Conservation (phyloP, 2,329 filamentous ascomycete genomes). For the Colletotrichum sp. region DNA sequence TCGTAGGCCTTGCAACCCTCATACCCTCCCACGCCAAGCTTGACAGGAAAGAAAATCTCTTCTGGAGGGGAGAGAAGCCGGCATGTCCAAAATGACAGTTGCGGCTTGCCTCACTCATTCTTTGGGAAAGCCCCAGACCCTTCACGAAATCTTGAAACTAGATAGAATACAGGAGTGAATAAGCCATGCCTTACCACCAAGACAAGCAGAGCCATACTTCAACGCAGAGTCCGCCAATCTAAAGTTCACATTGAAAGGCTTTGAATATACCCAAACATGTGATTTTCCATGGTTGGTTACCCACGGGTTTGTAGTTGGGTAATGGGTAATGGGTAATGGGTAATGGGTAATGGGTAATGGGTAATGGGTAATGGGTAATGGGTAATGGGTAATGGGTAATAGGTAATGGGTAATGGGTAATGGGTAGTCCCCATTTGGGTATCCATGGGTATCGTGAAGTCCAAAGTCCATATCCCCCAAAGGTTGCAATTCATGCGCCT, state of each 20-base stretch:
- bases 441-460: background rate
- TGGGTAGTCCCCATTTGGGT: background rate
- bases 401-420: background rate
- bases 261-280: background rate
- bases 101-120: background rate
- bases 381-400: too few species aligned
- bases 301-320: background rate
- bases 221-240: background rate
- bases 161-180: rapidly evolving
- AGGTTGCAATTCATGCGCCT: background rate
- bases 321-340: too few species aligned
- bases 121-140: background rate
- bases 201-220: background rate
- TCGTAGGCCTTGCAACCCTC: too few species aligned
- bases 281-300: background rate
- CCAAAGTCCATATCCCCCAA: background rate
- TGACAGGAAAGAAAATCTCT: too few species aligned
- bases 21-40: too few species aligned
- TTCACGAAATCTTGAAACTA: background rate
- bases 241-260: background rate
- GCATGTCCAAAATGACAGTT: too few species aligned
- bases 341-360: too few species aligned
- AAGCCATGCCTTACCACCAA: rapidly evolving
- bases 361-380: too few species aligned
- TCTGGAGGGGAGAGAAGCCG: too few species aligned